Percentiles rank a stretch among this genome's conserved stretches.
phyloP scores from a whole-genome alignment of 495 filamentous ascomycete species.

The Jackrogersella minutella region DNA sequence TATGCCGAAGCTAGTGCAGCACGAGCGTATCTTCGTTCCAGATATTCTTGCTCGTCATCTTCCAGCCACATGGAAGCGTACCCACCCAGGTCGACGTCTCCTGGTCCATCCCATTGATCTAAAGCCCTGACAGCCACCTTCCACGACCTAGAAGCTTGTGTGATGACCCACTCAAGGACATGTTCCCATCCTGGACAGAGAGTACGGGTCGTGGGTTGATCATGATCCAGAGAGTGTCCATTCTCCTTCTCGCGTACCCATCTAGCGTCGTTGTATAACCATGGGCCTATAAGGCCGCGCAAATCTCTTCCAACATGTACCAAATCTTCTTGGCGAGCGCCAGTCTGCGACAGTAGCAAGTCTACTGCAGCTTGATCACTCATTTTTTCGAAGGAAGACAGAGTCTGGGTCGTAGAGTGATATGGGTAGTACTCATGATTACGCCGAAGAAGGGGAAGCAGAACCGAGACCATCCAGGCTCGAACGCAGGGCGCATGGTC shows the following conservation, averaged over 20 bases:
- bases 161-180: slow-evolving; percentile 79
- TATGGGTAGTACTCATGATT: slow-evolving; percentile 84
- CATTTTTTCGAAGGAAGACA: slow-evolving; percentile 68
- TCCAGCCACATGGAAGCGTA: slow-evolving; percentile 63
- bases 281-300: slow-evolving; percentile 78
- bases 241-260: slow-evolving; percentile 58
- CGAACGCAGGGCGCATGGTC: slow-evolving; percentile 69
- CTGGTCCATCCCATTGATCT: slow-evolving; percentile 80
- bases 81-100: slow-evolving; percentile 79
- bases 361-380: slow-evolving; percentile 70
- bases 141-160: slow-evolving; percentile 64
- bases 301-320: slow-evolving; percentile 72
- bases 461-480: slow-evolving; percentile 77
- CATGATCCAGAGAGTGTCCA: slow-evolving; percentile 16
- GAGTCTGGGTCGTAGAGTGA: slow-evolving; percentile 60
- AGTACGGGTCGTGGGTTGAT: slow-evolving; percentile 11
- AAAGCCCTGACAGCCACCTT: slow-evolving; percentile 67
- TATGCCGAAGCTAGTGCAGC: slow-evolving; percentile 78
- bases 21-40: slow-evolving; percentile 73
- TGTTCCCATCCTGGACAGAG: slow-evolving; percentile 73
- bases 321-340: slow-evolving; percentile 49
- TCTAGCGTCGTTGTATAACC: slow-evolving; percentile 75
- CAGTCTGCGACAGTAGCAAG: slow-evolving; percentile 71
- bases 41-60: slow-evolving; percentile 59
- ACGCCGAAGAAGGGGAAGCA: slow-evolving; percentile 81